Base-by-base conservation (phyloP, 495 filamentous ascomycete species). In the Xylaria castorea region DNA sequence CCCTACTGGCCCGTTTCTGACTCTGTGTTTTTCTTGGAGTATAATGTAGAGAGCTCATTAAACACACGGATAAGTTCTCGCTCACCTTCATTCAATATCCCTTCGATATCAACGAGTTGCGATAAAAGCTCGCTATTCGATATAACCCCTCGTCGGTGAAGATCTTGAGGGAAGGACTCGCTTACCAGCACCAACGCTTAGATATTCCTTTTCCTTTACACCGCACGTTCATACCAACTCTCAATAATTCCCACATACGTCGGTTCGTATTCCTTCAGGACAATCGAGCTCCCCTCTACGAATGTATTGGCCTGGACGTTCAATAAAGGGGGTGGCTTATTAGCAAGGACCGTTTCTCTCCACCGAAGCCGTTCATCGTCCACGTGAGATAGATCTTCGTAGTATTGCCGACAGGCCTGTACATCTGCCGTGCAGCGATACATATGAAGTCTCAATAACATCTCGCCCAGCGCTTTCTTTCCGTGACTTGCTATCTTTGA, bases 301-400 rank as follows among this genome's bases (percentile, higher is more conserved):
- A 82, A 84, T 3, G 85, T 86, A 73, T 86, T 87, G 0, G 80
- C 80, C 46, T 86, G 84, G 22, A 81, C 80, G 69, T 83, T 85
- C n/a, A 80, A 73, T 74, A 76, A 66, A 4, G 75, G 79, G 8
- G 80, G 80, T 3, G 71, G 75, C 63, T 76, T 75, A 60, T 36
- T 60, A 16, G 57, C 57, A 16, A 60, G 27, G 48, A 85, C 81
- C 25, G 81, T 80, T 27, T 80, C 67, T 60, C 84, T 76, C 81
- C 81, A 84, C 62, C 71, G 74, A 44, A 82, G 40, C 38, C 75
- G 79, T 55, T 83, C 75, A 12, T 75, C 81, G 44, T 85, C 77
- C 8, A 86, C 83, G 25, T 64, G 42, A 9, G 83, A 79, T 1
- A 86, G 79, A 11, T 79, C 74, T 60, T 83, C 82, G 73, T 83